These are phyloP conservation scores for Penicillium sp. DNA, from an alignment of 2,329 filamentous ascomycete species.

Conservation along the genomic window DNA sequence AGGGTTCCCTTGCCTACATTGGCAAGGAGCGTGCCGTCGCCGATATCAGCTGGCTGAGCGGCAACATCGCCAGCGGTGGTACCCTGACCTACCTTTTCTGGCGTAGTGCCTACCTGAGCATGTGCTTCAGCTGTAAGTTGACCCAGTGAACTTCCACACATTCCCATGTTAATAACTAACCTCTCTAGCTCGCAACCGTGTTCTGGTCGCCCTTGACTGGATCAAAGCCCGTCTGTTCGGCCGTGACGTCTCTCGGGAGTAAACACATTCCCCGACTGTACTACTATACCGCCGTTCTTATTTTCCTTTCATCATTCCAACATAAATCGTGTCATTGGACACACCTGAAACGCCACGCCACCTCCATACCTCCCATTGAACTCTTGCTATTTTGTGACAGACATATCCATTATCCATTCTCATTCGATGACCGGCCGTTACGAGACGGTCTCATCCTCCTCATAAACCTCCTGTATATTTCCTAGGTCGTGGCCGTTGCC, in stretches of 20 bases:
- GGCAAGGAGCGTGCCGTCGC: constrained; percentile 96
- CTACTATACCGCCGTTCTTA: constrained; percentile 6
- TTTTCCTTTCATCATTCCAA: constrained; percentile 8
- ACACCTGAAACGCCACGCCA: constrained; percentile 17
- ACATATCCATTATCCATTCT: constrained; percentile 19
- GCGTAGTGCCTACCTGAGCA: constrained; percentile 95
- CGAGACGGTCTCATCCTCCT: constrained; percentile 5
- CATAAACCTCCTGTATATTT: constrained; percentile 5
- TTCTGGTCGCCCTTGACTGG: constrained; percentile 92
- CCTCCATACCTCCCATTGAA: constrained; percentile 5
- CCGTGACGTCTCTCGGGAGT: constrained; percentile 66
- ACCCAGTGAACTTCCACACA: constrained; percentile 5
- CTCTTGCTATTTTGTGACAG: constrained; percentile 16
- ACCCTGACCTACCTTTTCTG: constrained; percentile 97
- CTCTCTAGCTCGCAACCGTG: constrained; percentile 73
- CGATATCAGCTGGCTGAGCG: constrained; percentile 94
- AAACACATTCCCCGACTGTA: constrained; percentile 21
- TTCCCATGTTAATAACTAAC: constrained; percentile 2
- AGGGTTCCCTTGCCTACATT: constrained; percentile 95
- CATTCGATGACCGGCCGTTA: constrained; percentile 14
- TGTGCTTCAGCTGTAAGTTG: constrained; percentile 98
- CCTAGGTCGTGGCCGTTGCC: not conserved
- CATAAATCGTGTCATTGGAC: not conserved
- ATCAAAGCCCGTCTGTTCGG: constrained; percentile 95
- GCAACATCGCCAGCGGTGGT: constrained; percentile 90